phyloP scores from a whole-genome alignment of 176 grass and related monocot genomes.

The Metroxylon sagu region DNA sequence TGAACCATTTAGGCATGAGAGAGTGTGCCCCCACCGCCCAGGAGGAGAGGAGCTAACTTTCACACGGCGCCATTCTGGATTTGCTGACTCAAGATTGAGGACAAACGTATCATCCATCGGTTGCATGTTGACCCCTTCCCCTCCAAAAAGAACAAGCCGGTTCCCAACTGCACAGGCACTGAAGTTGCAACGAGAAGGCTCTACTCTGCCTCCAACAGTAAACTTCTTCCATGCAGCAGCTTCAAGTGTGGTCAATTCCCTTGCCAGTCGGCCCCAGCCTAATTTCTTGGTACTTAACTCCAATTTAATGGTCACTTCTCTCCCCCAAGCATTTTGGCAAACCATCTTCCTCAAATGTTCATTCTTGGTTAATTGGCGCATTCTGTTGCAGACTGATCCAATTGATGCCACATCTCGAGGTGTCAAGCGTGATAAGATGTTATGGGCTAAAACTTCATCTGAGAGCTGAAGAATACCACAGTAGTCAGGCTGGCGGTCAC shows the following conservation, averaged over 20 bases:
- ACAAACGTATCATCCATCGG: conserved; percentile 98
- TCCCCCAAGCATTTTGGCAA: conserved; percentile 94
- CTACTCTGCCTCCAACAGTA: conserved; percentile 72
- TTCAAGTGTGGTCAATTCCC: conserved; percentile 94
- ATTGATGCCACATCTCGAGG: conserved; percentile 86
- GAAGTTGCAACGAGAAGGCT: conserved; percentile 96
- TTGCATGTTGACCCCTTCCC: conserved; percentile 91
- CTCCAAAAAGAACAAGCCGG: conserved; percentile 83
- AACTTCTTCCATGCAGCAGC: conserved; percentile 94
- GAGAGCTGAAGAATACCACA: conserved; percentile 74
- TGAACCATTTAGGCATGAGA: conserved; percentile 83
- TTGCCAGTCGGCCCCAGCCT: conserved; percentile 84
- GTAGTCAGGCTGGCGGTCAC: conserved; percentile 31
- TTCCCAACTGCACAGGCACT: conserved; percentile 89
- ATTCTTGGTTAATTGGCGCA: conserved; percentile 73
- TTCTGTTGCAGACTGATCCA: conserved; percentile 78
- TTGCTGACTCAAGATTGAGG: conserved; percentile 68
- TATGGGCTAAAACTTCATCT: conserved; percentile 91
- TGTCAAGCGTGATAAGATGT: conserved; percentile 68
- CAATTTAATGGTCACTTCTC: conserved; percentile 67
- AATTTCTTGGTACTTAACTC: conserved; percentile 78
- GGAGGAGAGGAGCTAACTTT: conserved; percentile 83
- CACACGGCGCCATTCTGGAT: conserved; percentile 72
- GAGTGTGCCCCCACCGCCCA: conserved; percentile 83
- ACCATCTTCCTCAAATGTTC: conserved; percentile 86